These are phyloP conservation scores for Paecilomyces fulvus DNA, from an alignment of 2,329 filamentous ascomycete genomes.

Conservation along the genomic window DNA sequence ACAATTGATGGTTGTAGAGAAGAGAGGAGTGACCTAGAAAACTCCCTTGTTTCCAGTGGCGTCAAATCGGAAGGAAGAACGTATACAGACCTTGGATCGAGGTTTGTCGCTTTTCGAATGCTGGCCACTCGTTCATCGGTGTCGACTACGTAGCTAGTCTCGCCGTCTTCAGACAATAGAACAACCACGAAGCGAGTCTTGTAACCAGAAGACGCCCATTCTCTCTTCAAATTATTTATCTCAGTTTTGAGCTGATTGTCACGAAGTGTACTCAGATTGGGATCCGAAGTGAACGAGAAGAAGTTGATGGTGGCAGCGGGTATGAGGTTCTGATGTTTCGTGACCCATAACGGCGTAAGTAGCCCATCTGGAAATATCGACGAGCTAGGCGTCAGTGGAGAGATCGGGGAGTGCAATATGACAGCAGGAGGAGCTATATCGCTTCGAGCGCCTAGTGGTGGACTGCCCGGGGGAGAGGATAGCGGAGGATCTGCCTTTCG, in stretches of 20 bases:
- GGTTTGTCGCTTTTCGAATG: constrained; percentile 67
- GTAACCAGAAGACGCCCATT: constrained; percentile 53
- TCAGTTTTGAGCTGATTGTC: constrained; percentile 85
- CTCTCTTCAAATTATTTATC: constrained; percentile 66
- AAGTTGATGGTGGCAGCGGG: constrained; percentile 75
- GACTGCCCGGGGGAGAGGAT: constrained; percentile 40
- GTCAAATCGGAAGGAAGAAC: constrained; percentile 70
- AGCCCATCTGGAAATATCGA: constrained; percentile 83
- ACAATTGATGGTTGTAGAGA: constrained; percentile 65
- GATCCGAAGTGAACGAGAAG: constrained; percentile 66
- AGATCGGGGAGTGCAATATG: constrained; percentile 82
- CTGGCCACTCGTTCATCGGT: constrained; percentile 68
- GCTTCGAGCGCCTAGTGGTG: constrained; percentile 27
- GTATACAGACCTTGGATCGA: constrained; percentile 80
- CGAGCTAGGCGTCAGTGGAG: constrained; percentile 76
- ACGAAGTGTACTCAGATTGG: constrained; percentile 64
- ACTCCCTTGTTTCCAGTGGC: constrained; percentile 60
- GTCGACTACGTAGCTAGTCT: constrained; percentile 50
- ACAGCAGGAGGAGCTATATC: constrained; percentile 12
- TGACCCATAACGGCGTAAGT: constrained; percentile 71
- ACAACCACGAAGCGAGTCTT: constrained; percentile 71
- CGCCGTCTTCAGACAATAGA: constrained; percentile 66
- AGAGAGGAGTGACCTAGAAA: constrained; percentile 63
- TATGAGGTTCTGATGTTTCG: constrained; percentile 78
- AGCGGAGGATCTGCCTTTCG: constrained; percentile 54